A percentile compares a stretch with the other conserved stretches of the same genome.
Conservation (phyloP, 2,329 filamentous ascomycete species). For the Pyricularia grisea region DNA sequence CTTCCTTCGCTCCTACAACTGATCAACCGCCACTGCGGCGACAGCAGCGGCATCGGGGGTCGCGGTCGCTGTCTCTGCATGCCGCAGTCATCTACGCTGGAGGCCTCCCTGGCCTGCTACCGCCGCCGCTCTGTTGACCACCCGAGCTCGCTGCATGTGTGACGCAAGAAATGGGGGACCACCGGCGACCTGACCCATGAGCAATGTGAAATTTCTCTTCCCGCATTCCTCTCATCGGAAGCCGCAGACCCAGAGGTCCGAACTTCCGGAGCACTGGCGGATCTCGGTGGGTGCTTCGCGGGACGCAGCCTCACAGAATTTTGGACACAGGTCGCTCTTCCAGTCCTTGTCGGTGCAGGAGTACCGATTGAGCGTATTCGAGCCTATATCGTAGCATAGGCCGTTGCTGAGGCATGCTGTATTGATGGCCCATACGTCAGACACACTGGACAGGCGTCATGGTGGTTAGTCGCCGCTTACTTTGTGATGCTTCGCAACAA, state of each 20-base stretch:
- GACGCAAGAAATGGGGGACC: neutral
- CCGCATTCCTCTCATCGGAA: neutral
- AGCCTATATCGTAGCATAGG: neutral
- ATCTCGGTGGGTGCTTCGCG: neutral
- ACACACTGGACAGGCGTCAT: neutral
- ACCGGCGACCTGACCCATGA: neutral
- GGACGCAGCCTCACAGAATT: neutral
- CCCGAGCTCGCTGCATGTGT: neutral
- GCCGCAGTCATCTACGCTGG: neutral
- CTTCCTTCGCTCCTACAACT: neutral
- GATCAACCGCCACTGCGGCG: neutral
- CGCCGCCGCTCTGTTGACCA: neutral
- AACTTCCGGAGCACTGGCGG: neutral
- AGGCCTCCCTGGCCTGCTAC: neutral
- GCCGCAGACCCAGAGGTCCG: neutral
- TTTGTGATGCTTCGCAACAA: neutral
- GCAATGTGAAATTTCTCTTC: neutral
- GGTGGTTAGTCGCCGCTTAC: neutral
- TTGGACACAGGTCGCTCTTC: neutral
- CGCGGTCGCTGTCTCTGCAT: neutral
- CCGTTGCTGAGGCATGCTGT: neutral
- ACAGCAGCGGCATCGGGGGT: neutral
- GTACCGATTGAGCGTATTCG: neutral
- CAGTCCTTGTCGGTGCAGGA: conserved; percentile 1
- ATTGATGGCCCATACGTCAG: neutral